Base-by-base conservation (phyloP, 495 filamentous ascomycete genomes). In the Apiosordaria backusii region DNA sequence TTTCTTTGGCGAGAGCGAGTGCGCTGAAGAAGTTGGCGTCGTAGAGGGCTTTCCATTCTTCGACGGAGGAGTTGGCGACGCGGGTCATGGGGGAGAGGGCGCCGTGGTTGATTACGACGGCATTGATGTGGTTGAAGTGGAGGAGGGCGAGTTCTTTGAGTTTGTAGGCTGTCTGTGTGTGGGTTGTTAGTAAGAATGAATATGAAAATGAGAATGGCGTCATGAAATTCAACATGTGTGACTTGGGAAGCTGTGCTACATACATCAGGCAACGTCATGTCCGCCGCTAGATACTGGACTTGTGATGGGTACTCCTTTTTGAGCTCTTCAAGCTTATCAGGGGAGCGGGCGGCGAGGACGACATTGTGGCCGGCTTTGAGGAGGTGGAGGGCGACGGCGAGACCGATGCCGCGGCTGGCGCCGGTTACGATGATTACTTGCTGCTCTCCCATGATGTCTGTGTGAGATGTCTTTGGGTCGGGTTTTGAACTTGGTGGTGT, bases 91-190 rank as follows among this genome's bases (percentile, higher is more conserved):
- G 92, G 21, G 86, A 84, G 45, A 99, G 76, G 7, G 88, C 82
- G 3, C 92, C 93, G 74, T 99, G 95, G 74, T 97, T 97, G 52
- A 99, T 77, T 21, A 97, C 86, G 54, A 99, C 72, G 0, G 89
- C 89, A 72, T 99, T 92, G 6, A 98, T 78, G 27, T 77, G 80
- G n/a, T 87, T 86, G 72, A 92, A 97, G 0, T 80, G 73, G 27
- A 83, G 78, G 4, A 90, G 60, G 0, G 92, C 87, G 6, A 86
- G 78, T 3, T 89, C 82, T 13, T 90, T 86, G 2, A 85, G 86
- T 72, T 84, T 83, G 16, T 82, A 75, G 2, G 85, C 87, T 29
- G 90, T 80, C 84, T 85, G 63, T 29, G 53, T 50, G 25, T 60
- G n/a, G 25, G 63, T 19, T 1, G 63, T 67, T 57, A 59, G 45